Evolutionary conservation across 306 rosid species (phyloP).

Genomic region (Mimosa pudica): DNA sequence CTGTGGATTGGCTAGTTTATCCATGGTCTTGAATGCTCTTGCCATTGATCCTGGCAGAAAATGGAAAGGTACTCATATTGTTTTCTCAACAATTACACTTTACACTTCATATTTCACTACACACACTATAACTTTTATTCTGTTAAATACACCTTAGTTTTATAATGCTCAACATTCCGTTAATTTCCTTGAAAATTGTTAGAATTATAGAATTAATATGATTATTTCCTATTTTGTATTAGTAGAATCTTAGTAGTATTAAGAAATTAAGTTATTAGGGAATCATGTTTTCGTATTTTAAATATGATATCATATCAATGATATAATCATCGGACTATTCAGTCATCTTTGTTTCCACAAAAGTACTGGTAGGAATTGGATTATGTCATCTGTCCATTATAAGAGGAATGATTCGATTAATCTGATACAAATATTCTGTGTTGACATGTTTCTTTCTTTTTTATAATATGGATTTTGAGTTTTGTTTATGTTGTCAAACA

Average conservation of each 20-base stretch:
- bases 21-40: slow-evolving; percentile 94
- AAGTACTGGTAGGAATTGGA: background rate
- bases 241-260: too few species aligned
- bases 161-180: background rate
- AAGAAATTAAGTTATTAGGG: too few species aligned
- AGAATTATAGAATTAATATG: too few species aligned
- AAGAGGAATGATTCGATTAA: background rate
- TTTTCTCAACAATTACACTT: background rate
- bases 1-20: slow-evolving; percentile 89
- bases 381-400: background rate
- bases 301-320: too few species aligned
- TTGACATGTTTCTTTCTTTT: background rate
- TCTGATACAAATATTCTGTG: background rate
- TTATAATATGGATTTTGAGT: too few species aligned
- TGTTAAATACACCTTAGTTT: background rate
- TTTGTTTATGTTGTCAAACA: slow-evolving; percentile 15
- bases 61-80: slow-evolving; percentile 72
- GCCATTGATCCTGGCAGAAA: slow-evolving; percentile 93
- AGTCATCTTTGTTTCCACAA: too few species aligned
- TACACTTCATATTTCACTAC: background rate
- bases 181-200: background rate
- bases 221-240: too few species aligned
- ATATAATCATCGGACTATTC: too few species aligned
- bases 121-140: background rate
- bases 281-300: too few species aligned